These are phyloP conservation scores for Cercospora sojina DNA, from an alignment of 2,329 filamentous ascomycete genomes.

Conservation along the genomic window DNA sequence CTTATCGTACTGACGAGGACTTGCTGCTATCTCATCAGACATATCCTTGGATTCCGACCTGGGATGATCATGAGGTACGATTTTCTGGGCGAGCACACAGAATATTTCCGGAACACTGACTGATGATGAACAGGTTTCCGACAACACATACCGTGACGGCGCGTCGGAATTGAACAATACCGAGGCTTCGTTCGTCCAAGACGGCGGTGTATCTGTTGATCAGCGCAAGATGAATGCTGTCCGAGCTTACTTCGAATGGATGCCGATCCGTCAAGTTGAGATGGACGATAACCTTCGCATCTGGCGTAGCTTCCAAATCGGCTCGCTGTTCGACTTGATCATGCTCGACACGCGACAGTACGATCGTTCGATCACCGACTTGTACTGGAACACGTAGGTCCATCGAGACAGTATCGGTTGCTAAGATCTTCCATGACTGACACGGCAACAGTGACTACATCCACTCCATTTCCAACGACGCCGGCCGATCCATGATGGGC, in stretches of 20 bases:
- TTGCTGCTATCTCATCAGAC: slow-evolving; percentile 56
- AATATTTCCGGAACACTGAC: not conserved
- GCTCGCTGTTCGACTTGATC: slow-evolving; percentile 64
- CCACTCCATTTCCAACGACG: slow-evolving; percentile 62
- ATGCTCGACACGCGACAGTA: slow-evolving; percentile 70
- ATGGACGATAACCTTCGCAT: slow-evolving; percentile 69
- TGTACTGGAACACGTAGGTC: slow-evolving; percentile 38
- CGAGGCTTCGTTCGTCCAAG: slow-evolving; percentile 62
- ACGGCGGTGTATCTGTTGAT: slow-evolving; percentile 62
- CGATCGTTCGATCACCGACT: slow-evolving; percentile 62
- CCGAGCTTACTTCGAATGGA: slow-evolving; percentile 63
- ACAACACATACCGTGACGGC: slow-evolving; percentile 66
- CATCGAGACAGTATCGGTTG: not conserved
- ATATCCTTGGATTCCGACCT: slow-evolving; percentile 57
- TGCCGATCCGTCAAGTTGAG: slow-evolving; percentile 61
- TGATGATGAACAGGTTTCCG: slow-evolving; percentile 49
- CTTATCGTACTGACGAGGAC: slow-evolving; percentile 62
- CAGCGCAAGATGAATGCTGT: slow-evolving; percentile 73
- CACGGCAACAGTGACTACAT: slow-evolving; percentile 34
- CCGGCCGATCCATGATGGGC: slow-evolving; percentile 69
- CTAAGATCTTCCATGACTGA: not conserved
- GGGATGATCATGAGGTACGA: slow-evolving; percentile 31
- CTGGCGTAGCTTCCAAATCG: slow-evolving; percentile 66
- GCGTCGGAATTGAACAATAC: slow-evolving; percentile 63
- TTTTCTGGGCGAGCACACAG: not conserved